phyloP scores from a whole-genome alignment of 768 basidiomycete species.

The Psilocybe sp. region DNA sequence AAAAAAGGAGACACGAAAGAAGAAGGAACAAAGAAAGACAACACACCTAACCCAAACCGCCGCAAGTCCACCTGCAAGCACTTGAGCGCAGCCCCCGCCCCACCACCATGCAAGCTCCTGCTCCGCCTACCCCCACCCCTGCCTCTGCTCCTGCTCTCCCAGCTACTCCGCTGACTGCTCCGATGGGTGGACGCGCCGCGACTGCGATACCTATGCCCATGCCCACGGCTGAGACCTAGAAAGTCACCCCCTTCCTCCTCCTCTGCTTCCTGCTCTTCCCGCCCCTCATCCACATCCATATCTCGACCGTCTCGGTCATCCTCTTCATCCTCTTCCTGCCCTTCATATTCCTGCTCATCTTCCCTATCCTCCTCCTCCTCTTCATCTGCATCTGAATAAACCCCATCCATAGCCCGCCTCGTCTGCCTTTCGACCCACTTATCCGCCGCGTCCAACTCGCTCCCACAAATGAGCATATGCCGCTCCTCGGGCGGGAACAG shows the following conservation, averaged over 20 bases:
- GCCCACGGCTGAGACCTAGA: too few species aligned
- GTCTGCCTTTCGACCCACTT: slow-evolving; percentile 21
- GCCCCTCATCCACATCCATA: neutral
- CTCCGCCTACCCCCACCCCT: too few species aligned
- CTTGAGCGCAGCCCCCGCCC: slow-evolving; percentile 42
- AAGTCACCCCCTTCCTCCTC: too few species aligned
- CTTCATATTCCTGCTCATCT: neutral
- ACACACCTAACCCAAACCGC: slow-evolving; percentile 66
- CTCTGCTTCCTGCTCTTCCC: neutral
- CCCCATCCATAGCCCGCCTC: slow-evolving; percentile 3
- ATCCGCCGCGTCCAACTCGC: slow-evolving; percentile 62
- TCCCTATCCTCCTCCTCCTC: slow-evolving; percentile 21
- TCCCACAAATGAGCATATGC: slow-evolving; percentile 72
- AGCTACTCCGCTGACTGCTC: too few species aligned
- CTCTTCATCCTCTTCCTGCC: too few species aligned
- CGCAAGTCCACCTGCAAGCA: slow-evolving; percentile 77
- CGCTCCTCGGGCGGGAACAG: slow-evolving; percentile 71
- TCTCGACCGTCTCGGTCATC: too few species aligned
- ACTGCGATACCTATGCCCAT: too few species aligned
- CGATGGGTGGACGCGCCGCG: too few species aligned
- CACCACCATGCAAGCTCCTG: too few species aligned
- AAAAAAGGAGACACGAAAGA: neutral
- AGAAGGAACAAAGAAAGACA: neutral
- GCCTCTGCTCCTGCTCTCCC: too few species aligned
- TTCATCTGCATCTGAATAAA: slow-evolving; percentile 37